Evolutionary conservation across 345 rosid species (phyloP).

Genomic region (Eucalyptus paniculata): DNA sequence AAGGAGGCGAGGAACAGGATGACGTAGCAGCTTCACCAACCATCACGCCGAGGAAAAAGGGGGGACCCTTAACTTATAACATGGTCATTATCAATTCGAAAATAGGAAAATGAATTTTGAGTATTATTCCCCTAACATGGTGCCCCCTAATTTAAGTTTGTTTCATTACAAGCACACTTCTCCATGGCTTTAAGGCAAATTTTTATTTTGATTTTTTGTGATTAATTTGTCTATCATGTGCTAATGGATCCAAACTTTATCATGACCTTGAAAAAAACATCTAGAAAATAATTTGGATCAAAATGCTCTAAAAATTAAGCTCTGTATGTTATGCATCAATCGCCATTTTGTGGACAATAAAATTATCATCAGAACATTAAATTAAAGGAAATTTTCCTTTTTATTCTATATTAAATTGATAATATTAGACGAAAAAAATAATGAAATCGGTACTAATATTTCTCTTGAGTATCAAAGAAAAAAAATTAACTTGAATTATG

Average conservation of each 20-base stretch:
- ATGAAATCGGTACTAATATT: background rate
- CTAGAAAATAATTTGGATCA: background rate
- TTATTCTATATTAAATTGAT: background rate
- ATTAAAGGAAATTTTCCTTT: background rate
- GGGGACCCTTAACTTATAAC: background rate
- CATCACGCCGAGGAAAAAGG: too few relatives aligned
- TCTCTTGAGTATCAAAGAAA: background rate
- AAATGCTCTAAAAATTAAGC: background rate
- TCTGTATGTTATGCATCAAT: background rate
- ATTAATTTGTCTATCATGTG: background rate
- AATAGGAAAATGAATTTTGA: background rate
- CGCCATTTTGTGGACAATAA: background rate
- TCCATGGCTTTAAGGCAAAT: background rate
- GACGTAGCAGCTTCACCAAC: too few relatives aligned
- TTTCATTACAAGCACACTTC: background rate
- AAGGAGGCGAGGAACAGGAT: too few relatives aligned
- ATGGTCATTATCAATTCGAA: background rate
- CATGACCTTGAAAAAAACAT: background rate
- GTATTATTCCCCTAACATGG: background rate
- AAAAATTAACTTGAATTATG: background rate
- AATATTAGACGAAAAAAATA: fast-evolving
- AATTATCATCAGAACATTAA: background rate
- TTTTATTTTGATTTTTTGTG: background rate
- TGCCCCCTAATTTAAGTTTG: background rate
- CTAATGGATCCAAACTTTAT: background rate